These are phyloP conservation scores for Cryptococcus sp. DNA, from an alignment of 1,284 basidiomycete genomes.

Conservation along the genomic window DNA sequence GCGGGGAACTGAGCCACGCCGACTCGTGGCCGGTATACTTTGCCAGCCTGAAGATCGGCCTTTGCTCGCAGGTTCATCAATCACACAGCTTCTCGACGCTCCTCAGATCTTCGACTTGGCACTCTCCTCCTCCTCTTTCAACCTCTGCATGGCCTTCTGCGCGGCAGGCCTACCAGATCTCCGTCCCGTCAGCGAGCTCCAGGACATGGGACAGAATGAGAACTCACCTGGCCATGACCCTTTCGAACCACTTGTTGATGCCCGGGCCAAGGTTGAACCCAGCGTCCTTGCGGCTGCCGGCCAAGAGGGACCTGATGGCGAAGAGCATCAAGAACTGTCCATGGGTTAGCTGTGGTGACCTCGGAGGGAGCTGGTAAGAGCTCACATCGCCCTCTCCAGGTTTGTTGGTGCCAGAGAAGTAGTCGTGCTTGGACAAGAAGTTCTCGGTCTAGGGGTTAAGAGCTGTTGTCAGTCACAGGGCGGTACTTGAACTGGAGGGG, in stretches of 20 bases:
- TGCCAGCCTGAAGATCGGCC: too few species aligned
- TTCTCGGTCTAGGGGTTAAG: constrained; percentile 18
- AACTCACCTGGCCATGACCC: constrained; percentile 21
- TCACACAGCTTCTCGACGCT: background rate
- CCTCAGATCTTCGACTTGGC: constrained; percentile 30
- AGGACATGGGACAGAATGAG: background rate
- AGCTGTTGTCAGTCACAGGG: background rate
- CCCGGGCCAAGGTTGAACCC: constrained; percentile 26
- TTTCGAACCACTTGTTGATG: constrained; percentile 24
- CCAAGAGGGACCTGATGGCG: constrained; percentile 27
- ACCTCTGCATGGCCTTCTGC: constrained; percentile 24
- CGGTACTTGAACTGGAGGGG: background rate
- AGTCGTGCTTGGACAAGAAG: constrained; percentile 22
- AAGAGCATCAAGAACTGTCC: constrained; percentile 41
- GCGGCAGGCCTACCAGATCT: constrained; percentile 18
- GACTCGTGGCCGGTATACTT: too few species aligned
- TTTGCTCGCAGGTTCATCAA: too few species aligned
- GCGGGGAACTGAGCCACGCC: too few species aligned
- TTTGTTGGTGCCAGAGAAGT: constrained; percentile 34
- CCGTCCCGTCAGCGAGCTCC: background rate
- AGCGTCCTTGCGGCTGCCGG: constrained; percentile 18
- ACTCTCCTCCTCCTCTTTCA: constrained; percentile 30
- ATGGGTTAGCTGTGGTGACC: background rate
- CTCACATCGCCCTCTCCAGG: constrained; percentile 43
- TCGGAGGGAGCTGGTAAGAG: background rate